Base-by-base conservation (phyloP, 345 rosid genomes). In the Jatropha curcas region DNA sequence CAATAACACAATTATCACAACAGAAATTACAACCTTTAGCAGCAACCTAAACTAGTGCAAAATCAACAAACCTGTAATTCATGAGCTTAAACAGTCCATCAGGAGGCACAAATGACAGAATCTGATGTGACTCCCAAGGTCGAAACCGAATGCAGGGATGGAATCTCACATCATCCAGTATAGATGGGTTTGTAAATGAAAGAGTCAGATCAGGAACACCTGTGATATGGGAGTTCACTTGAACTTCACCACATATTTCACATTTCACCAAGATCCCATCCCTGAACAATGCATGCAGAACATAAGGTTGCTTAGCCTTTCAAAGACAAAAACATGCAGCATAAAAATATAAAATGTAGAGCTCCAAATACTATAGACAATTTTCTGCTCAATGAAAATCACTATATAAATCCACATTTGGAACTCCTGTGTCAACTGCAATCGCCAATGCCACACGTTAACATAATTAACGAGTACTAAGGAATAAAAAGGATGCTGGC, bases 131-230 rank as follows among this genome's bases (percentile, higher is more conserved):
- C 70, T 93, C 99, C 99, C 99, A 93, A 24, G 94, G 97, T 63
- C 93, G 88, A 80, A 84, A 93, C n/a, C 98, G 96, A 61, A 95
- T 94, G 82, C 93, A 89, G 7, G 98, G 94, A 81, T 95, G 99
- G 64, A 95, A 93, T 65, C 96, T 85, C 69, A 85, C 86, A 75
- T 92, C 97, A 52, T 93, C 94, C 60, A 95, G 71, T 51, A 95
- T 79, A 1, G 90, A 83, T 14, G 97, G 95, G 74, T 95, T 95
- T 51, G 86, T 80, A 78, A 95, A 95, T 4, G 97, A 91, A 67
- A 95, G 85, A 62, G 93, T 85, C 90, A 93, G 86, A 80, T 95
- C 99, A 6, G 98, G 99, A 78, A 95, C 89, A 57, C 99, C 99
- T 5, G 91, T 84, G 76, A 93, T 92, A 80, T 88, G 97, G 39